phyloP scores from a whole-genome alignment of 768 basidiomycete genomes.

The Cystoderma amianthinum region DNA sequence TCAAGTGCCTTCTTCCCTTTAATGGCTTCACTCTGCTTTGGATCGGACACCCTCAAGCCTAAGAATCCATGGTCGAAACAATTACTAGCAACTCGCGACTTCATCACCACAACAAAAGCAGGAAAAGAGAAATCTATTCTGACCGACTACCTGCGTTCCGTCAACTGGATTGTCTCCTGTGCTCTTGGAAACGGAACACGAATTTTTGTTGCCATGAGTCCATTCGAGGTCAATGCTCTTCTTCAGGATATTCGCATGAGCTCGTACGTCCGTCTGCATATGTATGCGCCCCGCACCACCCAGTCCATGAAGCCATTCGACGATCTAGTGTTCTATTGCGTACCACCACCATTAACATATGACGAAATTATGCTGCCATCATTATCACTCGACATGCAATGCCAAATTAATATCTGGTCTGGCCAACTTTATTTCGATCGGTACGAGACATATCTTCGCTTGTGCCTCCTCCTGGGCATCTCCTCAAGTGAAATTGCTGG shows the following conservation, averaged over 20 bases:
- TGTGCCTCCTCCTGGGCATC: too few species aligned
- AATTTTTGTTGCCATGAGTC: constrained; percentile 34
- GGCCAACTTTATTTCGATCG: too few species aligned
- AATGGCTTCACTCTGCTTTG: constrained; percentile 11
- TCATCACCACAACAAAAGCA: constrained; percentile 18
- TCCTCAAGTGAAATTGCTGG: too few species aligned
- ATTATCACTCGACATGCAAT: too few species aligned
- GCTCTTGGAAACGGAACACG: background rate
- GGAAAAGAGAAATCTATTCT: constrained; percentile 7
- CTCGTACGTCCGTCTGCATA: constrained; percentile 26
- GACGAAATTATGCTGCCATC: too few species aligned
- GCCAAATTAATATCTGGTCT: too few species aligned
- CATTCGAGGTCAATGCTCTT: constrained; percentile 27
- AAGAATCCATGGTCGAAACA: constrained; percentile 10
- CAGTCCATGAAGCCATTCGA: constrained; percentile 28
- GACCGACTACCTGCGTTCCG: constrained; percentile 26
- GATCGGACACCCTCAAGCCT: constrained; percentile 4
- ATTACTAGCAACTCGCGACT: constrained; percentile 26
- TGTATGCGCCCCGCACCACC: constrained; percentile 31
- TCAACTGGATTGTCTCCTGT: constrained; percentile 35
- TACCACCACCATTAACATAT: too few species aligned
- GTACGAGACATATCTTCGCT: too few species aligned
- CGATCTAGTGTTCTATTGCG: constrained; percentile 18
- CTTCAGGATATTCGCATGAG: constrained; percentile 24
- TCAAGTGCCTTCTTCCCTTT: constrained; percentile 14